Conservation (phyloP, 495 filamentous ascomycete species). For the Xylaria acuta region DNA sequence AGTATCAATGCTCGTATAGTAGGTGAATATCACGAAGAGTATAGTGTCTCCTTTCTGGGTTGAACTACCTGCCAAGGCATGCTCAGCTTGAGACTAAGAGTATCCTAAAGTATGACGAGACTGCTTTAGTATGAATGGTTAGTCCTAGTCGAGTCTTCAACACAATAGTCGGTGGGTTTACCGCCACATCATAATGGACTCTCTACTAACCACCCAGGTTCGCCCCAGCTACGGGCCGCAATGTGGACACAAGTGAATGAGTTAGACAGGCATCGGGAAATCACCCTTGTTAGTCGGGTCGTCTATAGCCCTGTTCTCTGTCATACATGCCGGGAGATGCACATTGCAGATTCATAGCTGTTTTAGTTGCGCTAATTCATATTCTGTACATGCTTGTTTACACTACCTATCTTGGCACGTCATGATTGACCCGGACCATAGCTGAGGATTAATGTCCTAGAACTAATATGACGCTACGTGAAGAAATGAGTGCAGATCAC, state of each 20-base stretch:
- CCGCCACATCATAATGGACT: conserved; percentile 1
- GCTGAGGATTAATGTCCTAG: background rate
- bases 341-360: background rate
- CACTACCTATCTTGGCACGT: conserved; percentile 1
- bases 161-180: conserved; percentile 11
- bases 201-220: background rate
- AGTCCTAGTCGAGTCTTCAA: background rate
- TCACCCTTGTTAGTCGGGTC: background rate
- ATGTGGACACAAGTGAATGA: background rate
- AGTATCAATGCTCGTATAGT: background rate
- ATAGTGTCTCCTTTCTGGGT: background rate
- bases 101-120: background rate
- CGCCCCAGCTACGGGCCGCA: background rate
- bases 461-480: background rate
- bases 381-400: background rate
- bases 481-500: background rate
- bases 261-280: background rate
- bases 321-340: background rate
- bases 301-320: background rate
- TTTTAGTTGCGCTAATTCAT: background rate
- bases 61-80: conserved; percentile 5
- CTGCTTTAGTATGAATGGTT: background rate
- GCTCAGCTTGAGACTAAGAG: conserved; percentile 10
- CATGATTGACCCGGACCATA: background rate
- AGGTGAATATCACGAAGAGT: background rate